Evolutionary conservation across 371 early-diverging fungal species (phyloP).

Genomic region (Mucor indicus): DNA sequence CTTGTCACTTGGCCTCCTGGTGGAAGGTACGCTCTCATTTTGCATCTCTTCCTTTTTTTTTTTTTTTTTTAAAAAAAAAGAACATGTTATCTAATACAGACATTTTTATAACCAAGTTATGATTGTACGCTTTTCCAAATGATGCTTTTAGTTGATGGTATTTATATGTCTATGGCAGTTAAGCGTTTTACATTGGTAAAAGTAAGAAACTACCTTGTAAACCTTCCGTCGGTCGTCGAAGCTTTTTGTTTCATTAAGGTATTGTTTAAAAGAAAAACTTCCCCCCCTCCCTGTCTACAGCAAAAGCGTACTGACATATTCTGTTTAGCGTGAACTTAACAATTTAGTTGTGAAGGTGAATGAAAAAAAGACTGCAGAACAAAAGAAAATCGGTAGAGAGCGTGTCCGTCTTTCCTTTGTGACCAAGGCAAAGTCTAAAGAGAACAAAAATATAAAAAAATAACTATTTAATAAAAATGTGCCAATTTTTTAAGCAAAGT

Average conservation of each 20-base stretch:
- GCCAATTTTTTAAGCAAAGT: no score
- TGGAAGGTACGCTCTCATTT: slow-evolving; percentile 17
- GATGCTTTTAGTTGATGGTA: slow-evolving; percentile 13
- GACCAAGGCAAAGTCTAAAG: slow-evolving; percentile 12
- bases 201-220: slow-evolving; percentile 8
- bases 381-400: slow-evolving; percentile 11
- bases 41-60: slow-evolving; percentile 1
- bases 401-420: slow-evolving; percentile 9
- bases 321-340: slow-evolving; percentile 15
- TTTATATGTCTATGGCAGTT: slow-evolving; percentile 16
- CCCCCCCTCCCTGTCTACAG: slow-evolving; percentile 6
- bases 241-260: no score
- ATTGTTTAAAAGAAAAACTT: slow-evolving; percentile 18
- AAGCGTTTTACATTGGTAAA: slow-evolving; percentile 11
- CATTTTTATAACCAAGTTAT: slow-evolving; percentile 12
- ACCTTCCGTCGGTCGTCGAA: slow-evolving; percentile 12
- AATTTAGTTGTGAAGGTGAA: slow-evolving; percentile 13
- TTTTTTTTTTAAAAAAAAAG: slow-evolving; percentile 9
- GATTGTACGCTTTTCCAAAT: slow-evolving; percentile 10
- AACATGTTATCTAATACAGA: slow-evolving; percentile 14
- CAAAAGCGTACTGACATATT: slow-evolving; percentile 15
- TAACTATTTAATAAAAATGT: no score
- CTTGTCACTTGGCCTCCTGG: slow-evolving; percentile 10
- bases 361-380: slow-evolving; percentile 9
- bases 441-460: slow-evolving; percentile 7